Conservation (phyloP, 129 eudicot species). For the Daucus carota region DH1_v3.0 NC_030386.2:18426501-18427000, state of each 20-base stretch:
- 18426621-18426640: slow-evolving; percentile 63
- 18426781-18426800: neutral
- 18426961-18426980: neutral
- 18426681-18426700: slow-evolving; percentile 40
- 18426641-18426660: slow-evolving; percentile 70
- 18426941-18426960: neutral
- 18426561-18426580: slow-evolving; percentile 62
- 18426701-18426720: neutral
- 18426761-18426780: neutral
- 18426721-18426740: neutral
- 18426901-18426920: no score
- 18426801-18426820: neutral
- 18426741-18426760: neutral
- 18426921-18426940: neutral
- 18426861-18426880: neutral
- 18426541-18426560: slow-evolving; percentile 10
- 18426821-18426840: neutral
- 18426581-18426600: slow-evolving; percentile 82
- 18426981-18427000: neutral
- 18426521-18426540: neutral
- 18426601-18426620: slow-evolving; percentile 57
- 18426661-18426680: slow-evolving; percentile 49
- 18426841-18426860: neutral
- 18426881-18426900: neutral
- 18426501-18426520: slow-evolving; percentile 11